Evolutionary conservation across 495 filamentous ascomycete species (phyloP), one percentile per base, ranked within the genome.

Genomic region (Neurospora sp.): DNA sequence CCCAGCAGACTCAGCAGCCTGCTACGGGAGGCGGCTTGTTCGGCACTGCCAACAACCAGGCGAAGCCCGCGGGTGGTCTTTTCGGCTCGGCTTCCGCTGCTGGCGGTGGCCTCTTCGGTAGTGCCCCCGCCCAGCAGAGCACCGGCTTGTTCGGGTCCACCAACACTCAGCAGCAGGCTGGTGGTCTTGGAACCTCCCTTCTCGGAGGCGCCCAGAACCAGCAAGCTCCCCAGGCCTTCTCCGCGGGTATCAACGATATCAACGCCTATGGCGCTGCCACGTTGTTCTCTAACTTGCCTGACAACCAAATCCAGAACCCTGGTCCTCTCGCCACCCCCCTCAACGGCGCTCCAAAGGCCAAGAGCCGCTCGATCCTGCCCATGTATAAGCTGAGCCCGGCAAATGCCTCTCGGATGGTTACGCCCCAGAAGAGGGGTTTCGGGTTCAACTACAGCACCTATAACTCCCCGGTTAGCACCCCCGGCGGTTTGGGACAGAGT

Each of bases 381-480:
- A 89, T 94, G 76, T 94, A 96, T 83, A 96, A 93, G 80, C 88
- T 98, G 74, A 96, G 92, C 35, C 93, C 94, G 1, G 89, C 87
- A 40, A 91, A 92, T 53, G 88, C 92, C 69, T 90, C 91, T 41
- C 89, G 93, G 37, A 87, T 94, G 31, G 84, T 91, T 37, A 97
- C 94, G 3, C 96, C 96, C 4, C 91, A 92, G 71, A 93, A 91
- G 78, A 86, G 87, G 68, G 92, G 92, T 3, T 97, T 90, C 79
- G 94, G 94, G 9, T 96, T 97, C 81, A 92, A 91, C 8, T 97
- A 96, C 80, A 96, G 93, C 71, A 93, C 89, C 37, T 97, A 96
- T 76, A 92, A 91, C 37, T 94, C 91, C 9, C 94, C 94, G 4
- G 87, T 87, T 42, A 90, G 88, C 81, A 93, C 93, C 41, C 89